Evolutionary conservation across 352 stramenopile species (phyloP), one percentile per base, ranked within the genome.

Genomic region (Phytophthora sp.): DNA sequence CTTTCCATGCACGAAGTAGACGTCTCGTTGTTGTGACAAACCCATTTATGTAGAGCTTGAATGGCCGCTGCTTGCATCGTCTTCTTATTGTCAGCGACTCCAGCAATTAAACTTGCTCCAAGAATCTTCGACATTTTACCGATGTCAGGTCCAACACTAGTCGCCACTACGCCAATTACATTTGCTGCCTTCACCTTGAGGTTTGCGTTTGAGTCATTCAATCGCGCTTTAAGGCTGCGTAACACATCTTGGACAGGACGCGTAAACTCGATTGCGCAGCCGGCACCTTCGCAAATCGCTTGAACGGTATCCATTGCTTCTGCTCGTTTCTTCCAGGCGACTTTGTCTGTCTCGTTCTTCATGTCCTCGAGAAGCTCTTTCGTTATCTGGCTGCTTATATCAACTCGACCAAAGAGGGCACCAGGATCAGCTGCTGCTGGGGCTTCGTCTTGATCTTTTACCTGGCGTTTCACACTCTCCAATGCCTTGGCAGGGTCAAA

Each of bases 21-120:
- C 3, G 88, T 93, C 24, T 82, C 53, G 31, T 87, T 77, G 50
- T 82, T 87, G 69, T 96, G 88, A 11, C 71, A 75, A 23, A 96
- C 87, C 88, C 88, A 96, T 53, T 89, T 92, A 54, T 94, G 77
- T 24, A 96, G 62, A 21, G 87, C 77, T 34, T 95, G 85, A 9
- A 96, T 59, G 2, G 82, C 80, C 18, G 87, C 88, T 18, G 71
- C 41, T 65, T 94, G 87, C 88, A 96, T 95, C 15, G 78, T 80
- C 61, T 96, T 96, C 66, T 96, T 96, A 72, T 96, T 96, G 66
- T 96, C 88, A 3, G 74, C 74, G 27, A 95, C 85, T 10, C 88
- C 87, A 23, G 75, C 66, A 24, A 95, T 74, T 13, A 96, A 57
- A 53, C 55, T 91, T 11, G 74, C 60, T 13, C 85, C 87, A 12